phyloP scores from a whole-genome alignment of 768 basidiomycete species.

The Tulasnella sp. region DNA sequence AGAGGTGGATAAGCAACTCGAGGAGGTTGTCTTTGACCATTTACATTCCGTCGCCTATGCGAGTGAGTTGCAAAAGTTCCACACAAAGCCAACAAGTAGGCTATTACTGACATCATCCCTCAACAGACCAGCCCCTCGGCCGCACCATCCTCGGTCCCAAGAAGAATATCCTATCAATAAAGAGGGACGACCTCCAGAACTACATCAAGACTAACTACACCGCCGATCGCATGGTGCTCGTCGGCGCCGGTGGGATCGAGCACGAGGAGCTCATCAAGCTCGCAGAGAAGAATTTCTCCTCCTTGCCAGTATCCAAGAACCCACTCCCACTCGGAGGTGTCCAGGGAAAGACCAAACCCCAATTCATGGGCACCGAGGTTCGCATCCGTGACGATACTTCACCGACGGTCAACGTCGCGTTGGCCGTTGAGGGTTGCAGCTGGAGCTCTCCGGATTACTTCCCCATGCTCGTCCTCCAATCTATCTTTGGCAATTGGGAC shows the following conservation, averaged over 20 bases:
- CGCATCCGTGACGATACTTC: slow-evolving; percentile 88
- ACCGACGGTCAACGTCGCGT: slow-evolving; percentile 83
- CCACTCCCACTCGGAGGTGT: slow-evolving; percentile 71
- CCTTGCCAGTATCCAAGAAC: slow-evolving; percentile 73
- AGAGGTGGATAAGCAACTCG: slow-evolving; percentile 96
- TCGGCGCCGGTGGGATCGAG: slow-evolving; percentile 91
- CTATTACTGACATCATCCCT: slow-evolving; percentile 6
- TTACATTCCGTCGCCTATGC: slow-evolving; percentile 95
- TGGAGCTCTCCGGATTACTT: slow-evolving; percentile 99
- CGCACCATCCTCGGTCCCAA: slow-evolving; percentile 97
- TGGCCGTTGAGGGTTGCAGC: slow-evolving; percentile 95
- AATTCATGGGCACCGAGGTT: slow-evolving; percentile 90
- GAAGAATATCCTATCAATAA: slow-evolving; percentile 90
- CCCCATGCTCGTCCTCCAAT: slow-evolving; percentile 98
- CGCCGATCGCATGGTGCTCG: slow-evolving; percentile 97
- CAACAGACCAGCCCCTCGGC: slow-evolving; percentile 80
- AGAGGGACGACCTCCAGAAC: slow-evolving; percentile 69
- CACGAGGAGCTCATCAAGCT: slow-evolving; percentile 88
- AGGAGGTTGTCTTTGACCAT: slow-evolving; percentile 98
- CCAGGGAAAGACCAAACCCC: slow-evolving; percentile 56
- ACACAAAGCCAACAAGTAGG: neutral
- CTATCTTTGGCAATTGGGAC: slow-evolving; percentile 99
- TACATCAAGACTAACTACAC: slow-evolving; percentile 99
- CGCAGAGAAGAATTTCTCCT: slow-evolving; percentile 86
- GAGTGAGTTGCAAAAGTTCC: slow-evolving; percentile 39